Percentiles rank a stretch among this genome's conserved stretches.
These are phyloP conservation scores for Trypanosoma theileri DNA, from an alignment of 208 protist species.

Conservation along the genomic window DNA sequence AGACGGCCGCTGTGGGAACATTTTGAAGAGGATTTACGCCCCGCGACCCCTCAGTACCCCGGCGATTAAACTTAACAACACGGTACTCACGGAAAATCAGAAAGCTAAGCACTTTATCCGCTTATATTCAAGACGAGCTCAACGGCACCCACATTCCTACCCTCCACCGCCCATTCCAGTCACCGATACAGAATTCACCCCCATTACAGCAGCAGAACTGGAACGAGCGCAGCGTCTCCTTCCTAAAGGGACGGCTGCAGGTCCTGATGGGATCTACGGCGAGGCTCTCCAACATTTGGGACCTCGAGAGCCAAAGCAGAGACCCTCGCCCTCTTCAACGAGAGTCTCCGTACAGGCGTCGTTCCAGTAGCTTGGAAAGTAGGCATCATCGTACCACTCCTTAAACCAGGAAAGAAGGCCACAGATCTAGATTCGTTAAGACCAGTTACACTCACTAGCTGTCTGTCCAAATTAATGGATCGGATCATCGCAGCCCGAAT, in stretches of 20 bases:
- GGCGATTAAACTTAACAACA: background rate
- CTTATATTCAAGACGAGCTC: background rate
- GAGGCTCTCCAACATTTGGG: constrained; percentile 6
- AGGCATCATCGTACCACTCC: constrained; percentile 30
- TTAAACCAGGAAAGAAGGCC: constrained; percentile 32
- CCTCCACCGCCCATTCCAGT: background rate
- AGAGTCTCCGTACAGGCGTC: constrained; percentile 13
- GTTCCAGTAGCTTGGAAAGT: constrained; percentile 28
- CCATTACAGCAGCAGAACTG: constrained; percentile 4
- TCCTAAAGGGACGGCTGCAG: background rate
- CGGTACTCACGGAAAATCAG: background rate
- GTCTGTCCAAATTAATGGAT: constrained; percentile 35
- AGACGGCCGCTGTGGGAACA: background rate
- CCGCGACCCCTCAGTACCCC: background rate
- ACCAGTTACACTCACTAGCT: constrained; percentile 31
- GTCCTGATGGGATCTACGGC: background rate
- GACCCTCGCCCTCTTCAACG: constrained; percentile 23
- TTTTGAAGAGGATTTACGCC: constrained; percentile 1
- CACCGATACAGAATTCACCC: background rate
- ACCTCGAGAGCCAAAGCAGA: background rate
- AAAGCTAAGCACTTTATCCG: background rate
- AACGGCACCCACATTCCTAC: background rate
- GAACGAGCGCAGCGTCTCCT: constrained; percentile 2
- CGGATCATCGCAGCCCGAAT: constrained; percentile 24
- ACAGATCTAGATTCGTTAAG: constrained; percentile 15